phyloP scores from a whole-genome alignment of 1,139 yeast species.

The Kodamaea arcana region DNA sequence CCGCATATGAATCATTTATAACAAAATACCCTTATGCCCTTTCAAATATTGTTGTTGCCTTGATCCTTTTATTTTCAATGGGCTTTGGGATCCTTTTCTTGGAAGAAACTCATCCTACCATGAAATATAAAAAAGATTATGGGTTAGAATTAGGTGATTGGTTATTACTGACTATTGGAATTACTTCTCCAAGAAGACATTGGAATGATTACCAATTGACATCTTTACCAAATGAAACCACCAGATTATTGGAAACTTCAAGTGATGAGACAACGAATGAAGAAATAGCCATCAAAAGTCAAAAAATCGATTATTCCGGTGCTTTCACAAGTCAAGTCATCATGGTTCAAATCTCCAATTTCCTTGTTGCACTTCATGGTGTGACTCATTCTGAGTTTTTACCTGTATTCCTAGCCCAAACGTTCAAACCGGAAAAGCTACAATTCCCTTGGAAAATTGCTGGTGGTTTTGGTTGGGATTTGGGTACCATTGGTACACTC shows the following conservation, averaged over 20 bases:
- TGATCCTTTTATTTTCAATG: slow-evolving; percentile 36
- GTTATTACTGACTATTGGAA: slow-evolving; percentile 32
- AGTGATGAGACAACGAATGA: slow-evolving; percentile 1
- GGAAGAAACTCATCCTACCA: slow-evolving; percentile 55
- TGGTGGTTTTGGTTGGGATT: slow-evolving; percentile 46
- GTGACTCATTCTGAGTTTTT: slow-evolving; percentile 54
- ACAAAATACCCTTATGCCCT: slow-evolving; percentile 53
- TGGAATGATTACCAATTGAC: slow-evolving; percentile 18
- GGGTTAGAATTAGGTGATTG: slow-evolving; percentile 54
- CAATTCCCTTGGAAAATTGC: slow-evolving; percentile 44
- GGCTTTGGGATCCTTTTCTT: slow-evolving; percentile 47
- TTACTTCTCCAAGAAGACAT: slow-evolving; percentile 27
- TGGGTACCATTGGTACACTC: slow-evolving; percentile 43
- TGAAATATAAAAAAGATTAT: slow-evolving; percentile 39
- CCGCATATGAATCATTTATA: slow-evolving; percentile 24
- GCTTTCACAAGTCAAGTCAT: slow-evolving; percentile 36
- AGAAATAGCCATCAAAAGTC: neutral
- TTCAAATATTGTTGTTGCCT: slow-evolving; percentile 54
- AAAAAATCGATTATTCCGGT: slow-evolving; percentile 13
- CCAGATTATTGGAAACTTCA: neutral
- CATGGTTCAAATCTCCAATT: slow-evolving; percentile 37
- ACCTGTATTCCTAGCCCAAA: slow-evolving; percentile 56
- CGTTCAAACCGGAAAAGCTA: slow-evolving; percentile 29
- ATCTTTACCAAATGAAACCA: neutral
- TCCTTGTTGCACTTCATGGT: slow-evolving; percentile 46